Conservation (phyloP, 75 land plant genomes). For the Selaginella tamariscina region DNA sequence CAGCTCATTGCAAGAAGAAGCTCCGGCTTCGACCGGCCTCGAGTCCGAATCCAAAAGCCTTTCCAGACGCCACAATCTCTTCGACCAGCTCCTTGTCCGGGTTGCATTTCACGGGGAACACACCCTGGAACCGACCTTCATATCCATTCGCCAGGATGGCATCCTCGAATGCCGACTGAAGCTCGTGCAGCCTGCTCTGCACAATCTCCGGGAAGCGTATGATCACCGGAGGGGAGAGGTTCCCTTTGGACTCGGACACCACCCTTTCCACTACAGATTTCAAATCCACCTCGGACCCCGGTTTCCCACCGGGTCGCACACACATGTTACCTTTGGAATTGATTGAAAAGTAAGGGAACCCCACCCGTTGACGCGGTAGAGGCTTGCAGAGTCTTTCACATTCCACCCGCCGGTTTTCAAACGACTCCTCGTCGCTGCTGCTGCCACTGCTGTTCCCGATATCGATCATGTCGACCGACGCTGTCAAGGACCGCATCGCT, state of each 20-base stretch:
- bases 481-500: conserved; percentile 71
- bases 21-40: conserved; percentile 98
- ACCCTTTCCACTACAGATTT: conserved; percentile 52
- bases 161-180: conserved; percentile 69
- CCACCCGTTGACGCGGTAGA: conserved; percentile 67
- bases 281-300: conserved; percentile 65
- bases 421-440: not conserved
- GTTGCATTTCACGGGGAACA: conserved; percentile 91
- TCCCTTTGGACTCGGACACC: conserved; percentile 25
- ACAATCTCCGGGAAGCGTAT: conserved; percentile 76
- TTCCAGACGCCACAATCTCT: conserved; percentile 65
- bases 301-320: conserved; percentile 50
- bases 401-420: not conserved
- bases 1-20: conserved; percentile 71
- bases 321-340: conserved; percentile 52
- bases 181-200: conserved; percentile 46
- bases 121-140: conserved; percentile 64
- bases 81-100: conserved; percentile 82
- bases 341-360: conserved; percentile 66
- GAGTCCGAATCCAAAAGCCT: conserved; percentile 50
- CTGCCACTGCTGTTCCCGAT: conserved; percentile 9
- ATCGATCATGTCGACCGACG: conserved; percentile 12
- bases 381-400: conserved; percentile 1
- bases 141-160: conserved; percentile 41
- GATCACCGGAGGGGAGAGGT: conserved; percentile 48